Evolutionary conservation across 2,329 filamentous ascomycete genomes (phyloP), one percentile per base, ranked within the genome.

Genomic region (Exophiala bonariae): DNA sequence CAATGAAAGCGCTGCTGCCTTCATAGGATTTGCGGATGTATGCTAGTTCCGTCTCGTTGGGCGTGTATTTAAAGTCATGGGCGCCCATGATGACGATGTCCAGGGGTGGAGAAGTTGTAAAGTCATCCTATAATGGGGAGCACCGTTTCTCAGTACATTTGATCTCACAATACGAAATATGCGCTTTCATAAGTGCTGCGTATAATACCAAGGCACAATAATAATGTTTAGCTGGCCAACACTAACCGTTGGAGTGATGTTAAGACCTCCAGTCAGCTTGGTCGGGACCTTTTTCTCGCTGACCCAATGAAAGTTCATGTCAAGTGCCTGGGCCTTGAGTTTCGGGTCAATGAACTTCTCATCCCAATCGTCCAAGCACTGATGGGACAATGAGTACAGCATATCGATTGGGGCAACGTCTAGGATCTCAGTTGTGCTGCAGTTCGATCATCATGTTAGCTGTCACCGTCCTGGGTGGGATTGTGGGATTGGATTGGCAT

Each of bases 271-370:
- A 8, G 54, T 51, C 33, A 56, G 23, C 22, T 22, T 49, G 19
- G 51, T 47, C 19, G 47, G 44, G 13, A 43, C 32, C 3, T 53
- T 53, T 3, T 39, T 51, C 39, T 65, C 59, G 36, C 54, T 65
- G 42, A 65, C 55, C 63, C 61, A 66, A 48, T 64, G 59, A 41
- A 60, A 58, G 11, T 62, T 55, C 33, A 65, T 44, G 28, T 66
- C 63, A 7, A 64, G 37, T 2, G 44, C 45, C 32, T 52, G 45
- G 6, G 30, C 39, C 18, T 41, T 48, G 34, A 47, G 20, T 5
- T 38, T 17, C 14, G 47, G 50, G 14, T 39, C 28, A 16, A 44
- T 20, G 14, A 41, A 19, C 9, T 37, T 34, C 13, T 41, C 38
- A 10, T 51, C 52, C 20, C 61, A 44, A 8, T 38, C 39, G 4